Percentiles rank a stretch among this genome's conserved stretches.
Evolutionary conservation across 2,329 filamentous ascomycete species (phyloP).

Genomic region (Fusarium albidum): DNA sequence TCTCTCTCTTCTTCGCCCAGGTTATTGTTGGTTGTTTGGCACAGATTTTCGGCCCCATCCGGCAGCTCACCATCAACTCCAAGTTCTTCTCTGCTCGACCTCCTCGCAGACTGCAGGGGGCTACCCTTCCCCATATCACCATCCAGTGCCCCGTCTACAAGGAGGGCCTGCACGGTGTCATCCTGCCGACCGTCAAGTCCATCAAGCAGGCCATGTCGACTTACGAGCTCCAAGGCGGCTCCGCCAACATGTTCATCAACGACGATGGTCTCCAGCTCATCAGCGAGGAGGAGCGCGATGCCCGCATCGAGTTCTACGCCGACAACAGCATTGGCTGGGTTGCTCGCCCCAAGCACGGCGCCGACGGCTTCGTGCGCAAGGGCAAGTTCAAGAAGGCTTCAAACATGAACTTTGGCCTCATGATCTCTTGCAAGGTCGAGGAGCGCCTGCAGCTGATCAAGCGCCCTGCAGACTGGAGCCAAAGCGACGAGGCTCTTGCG

Average conservation of each 20-base stretch:
- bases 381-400: slow-evolving; percentile 77
- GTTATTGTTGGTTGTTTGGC: slow-evolving; percentile 79
- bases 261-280: slow-evolving; percentile 78
- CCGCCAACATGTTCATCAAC: slow-evolving; percentile 79
- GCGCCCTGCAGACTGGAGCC: slow-evolving; percentile 69
- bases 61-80: slow-evolving; percentile 77
- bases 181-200: slow-evolving; percentile 78
- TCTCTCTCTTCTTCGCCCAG: slow-evolving; percentile 83
- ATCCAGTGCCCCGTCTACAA: slow-evolving; percentile 92
- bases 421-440: slow-evolving; percentile 74
- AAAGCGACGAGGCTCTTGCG: slow-evolving; percentile 71
- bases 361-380: slow-evolving; percentile 67
- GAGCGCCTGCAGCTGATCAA: slow-evolving; percentile 68
- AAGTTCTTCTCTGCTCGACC: slow-evolving; percentile 83
- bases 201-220: slow-evolving; percentile 81
- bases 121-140: slow-evolving; percentile 74
- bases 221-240: slow-evolving; percentile 80
- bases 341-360: slow-evolving; percentile 69
- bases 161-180: slow-evolving; percentile 79
- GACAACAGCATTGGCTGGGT: slow-evolving; percentile 76
- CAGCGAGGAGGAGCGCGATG: slow-evolving; percentile 66
- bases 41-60: slow-evolving; percentile 78
- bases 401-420: slow-evolving; percentile 76
- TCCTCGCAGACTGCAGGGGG: slow-evolving; percentile 66
- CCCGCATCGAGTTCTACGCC: slow-evolving; percentile 73